Percentiles rank a stretch among this genome's conserved stretches.
These are phyloP conservation scores for Dianthus caryophyllus DNA, from an alignment of 148 eudicot genomes.

Conservation along the genomic window DNA sequence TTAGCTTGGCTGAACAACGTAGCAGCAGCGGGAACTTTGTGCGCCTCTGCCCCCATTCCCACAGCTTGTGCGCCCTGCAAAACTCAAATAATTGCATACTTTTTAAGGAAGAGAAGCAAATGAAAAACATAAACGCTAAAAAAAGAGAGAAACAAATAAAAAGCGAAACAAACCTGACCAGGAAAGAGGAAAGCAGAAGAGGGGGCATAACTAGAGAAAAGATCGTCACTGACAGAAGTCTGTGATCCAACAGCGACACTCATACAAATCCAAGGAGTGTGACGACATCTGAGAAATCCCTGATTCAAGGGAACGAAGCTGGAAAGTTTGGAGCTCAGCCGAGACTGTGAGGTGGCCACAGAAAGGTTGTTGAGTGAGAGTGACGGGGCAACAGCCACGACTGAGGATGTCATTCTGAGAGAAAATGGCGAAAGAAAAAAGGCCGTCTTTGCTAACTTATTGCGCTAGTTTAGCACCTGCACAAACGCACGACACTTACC, in stretches of 20 bases:
- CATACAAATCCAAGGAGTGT: conserved; percentile 42
- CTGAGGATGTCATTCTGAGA: no score
- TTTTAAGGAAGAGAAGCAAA: not conserved
- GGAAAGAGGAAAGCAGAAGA: conserved; percentile 75
- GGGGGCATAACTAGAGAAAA: conserved; percentile 70
- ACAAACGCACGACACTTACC: no score
- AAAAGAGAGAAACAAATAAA: not conserved
- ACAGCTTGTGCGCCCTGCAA: conserved; percentile 92
- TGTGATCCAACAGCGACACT: conserved; percentile 63
- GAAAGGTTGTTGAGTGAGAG: no score
- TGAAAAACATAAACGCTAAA: not conserved
- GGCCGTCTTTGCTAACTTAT: no score
- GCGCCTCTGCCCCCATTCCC: conserved; percentile 89
- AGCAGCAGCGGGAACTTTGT: conserved; percentile 87
- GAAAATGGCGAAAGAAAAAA: no score
- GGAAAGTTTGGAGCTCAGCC: no score
- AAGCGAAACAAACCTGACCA: conserved; percentile 57
- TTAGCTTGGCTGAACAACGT: conserved; percentile 76
- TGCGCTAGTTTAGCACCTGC: no score
- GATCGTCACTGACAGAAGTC: conserved; percentile 41
- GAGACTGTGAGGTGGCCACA: no score
- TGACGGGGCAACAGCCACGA: no score
- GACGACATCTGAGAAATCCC: no score
- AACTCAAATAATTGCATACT: not conserved
- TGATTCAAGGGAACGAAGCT: no score